phyloP scores from a whole-genome alignment of 495 filamentous ascomycete species.

The Pyrenopolyporus hunteri region DNA sequence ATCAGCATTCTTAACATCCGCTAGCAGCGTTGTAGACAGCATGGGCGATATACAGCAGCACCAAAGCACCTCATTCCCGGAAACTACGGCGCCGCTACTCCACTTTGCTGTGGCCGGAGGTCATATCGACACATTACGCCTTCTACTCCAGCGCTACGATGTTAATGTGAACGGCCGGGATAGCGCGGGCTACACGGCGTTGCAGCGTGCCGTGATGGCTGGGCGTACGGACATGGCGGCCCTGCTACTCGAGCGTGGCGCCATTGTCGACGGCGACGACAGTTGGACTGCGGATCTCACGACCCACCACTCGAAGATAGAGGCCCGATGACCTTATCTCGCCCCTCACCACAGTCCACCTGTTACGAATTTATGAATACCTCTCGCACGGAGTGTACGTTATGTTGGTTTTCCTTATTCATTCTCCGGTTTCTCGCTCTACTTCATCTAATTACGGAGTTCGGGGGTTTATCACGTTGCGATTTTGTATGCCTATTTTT shows the following conservation, averaged over 20 bases:
- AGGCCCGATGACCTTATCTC: conserved; percentile 8
- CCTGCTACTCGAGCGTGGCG: conserved; percentile 41
- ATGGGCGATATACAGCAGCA: conserved; percentile 30
- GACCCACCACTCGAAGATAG: conserved; percentile 32
- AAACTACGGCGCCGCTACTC: conserved; percentile 42
- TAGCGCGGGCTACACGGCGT: conserved; percentile 39
- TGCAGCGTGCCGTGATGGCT: conserved; percentile 41
- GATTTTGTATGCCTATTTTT: conserved; percentile 5
- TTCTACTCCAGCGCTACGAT: conserved; percentile 40
- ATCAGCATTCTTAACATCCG: conserved; percentile 30
- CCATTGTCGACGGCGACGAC: conserved; percentile 37
- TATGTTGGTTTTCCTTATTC: conserved; percentile 1
- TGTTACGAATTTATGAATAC: conserved; percentile 4
- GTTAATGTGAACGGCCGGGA: conserved; percentile 40
- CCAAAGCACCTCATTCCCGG: conserved; percentile 32
- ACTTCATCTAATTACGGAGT: conserved; percentile 22
- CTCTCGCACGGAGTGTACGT: conserved; percentile 25
- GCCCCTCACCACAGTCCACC: background rate
- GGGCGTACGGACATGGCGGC: conserved; percentile 44
- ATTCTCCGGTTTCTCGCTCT: conserved; percentile 19
- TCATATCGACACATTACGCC: conserved; percentile 38
- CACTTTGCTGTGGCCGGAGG: conserved; percentile 43
- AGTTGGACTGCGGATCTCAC: conserved; percentile 32
- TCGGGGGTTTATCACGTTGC: conserved; percentile 15
- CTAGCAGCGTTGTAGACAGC: conserved; percentile 22